phyloP scores from a whole-genome alignment of 495 filamentous ascomycete genomes.

The Chlorociboria aeruginascens region DNA sequence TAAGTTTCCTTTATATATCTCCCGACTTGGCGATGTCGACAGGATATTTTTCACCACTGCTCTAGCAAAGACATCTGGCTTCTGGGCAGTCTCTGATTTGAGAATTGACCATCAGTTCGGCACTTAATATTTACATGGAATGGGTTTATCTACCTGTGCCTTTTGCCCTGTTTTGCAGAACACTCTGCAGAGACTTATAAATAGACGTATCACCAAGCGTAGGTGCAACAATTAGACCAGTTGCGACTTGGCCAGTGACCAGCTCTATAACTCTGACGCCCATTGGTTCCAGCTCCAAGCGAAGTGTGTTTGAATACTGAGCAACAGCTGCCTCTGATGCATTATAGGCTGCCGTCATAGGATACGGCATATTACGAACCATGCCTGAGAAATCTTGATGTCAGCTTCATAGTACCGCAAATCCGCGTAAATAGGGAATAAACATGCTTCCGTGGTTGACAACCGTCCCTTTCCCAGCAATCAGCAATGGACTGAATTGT shows the following conservation, averaged over 20 bases:
- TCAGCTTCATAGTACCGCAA: not conserved
- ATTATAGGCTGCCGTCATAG: conserved; percentile 4
- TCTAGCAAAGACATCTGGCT: too few relatives aligned
- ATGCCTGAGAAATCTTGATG: not conserved
- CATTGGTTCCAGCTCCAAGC: conserved; percentile 7
- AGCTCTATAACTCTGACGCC: conserved; percentile 40
- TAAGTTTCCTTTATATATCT: too few relatives aligned
- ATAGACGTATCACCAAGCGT: not conserved
- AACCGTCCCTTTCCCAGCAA: conserved; percentile 10
- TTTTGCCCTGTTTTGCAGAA: not conserved
- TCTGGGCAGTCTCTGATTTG: too few relatives aligned
- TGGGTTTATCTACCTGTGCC: too few relatives aligned
- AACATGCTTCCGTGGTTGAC: conserved; percentile 7
- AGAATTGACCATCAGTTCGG: too few relatives aligned
- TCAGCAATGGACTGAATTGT: conserved; percentile 31
- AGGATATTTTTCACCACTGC: too few relatives aligned
- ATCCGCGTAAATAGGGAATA: conserved; percentile 1
- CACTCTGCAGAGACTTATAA: not conserved
- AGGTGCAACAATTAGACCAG: not conserved
- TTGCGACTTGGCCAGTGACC: conserved; percentile 35
- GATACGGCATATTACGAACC: not conserved
- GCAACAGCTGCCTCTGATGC: not conserved
- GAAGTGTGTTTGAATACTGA: conserved; percentile 2
- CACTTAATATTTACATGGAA: too few relatives aligned
- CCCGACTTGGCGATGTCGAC: too few relatives aligned